Evolutionary conservation across 2,329 filamentous ascomycete species (phyloP), one percentile per base, ranked within the genome.

Genomic region (Pseudopithomyces chartarum): DNA sequence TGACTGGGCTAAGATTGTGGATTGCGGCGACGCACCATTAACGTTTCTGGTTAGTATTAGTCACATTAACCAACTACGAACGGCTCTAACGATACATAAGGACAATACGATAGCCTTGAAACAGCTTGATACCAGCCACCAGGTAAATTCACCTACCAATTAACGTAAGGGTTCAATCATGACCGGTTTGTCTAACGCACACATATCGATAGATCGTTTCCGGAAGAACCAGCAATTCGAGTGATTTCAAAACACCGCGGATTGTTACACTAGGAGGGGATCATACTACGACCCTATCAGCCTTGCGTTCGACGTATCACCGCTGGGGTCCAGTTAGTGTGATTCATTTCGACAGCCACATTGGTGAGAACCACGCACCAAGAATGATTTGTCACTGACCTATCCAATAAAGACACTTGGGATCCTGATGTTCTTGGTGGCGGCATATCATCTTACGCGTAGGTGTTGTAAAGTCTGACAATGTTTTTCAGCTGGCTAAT

Each of bases 361-460:
- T 84, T 56, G 80, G 74, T 74, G 63, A 57, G 66, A 43, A 36
- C 2, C 2, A 12, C 15, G 33, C 1, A 15, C 26, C 3, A 40
- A 53, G 3, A 6, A 12, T 11, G 42, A n/a, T 32, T 19, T 15
- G 33, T 15, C 6, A 42, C 38, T 57, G 20, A 57, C n/a, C 6
- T 13, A 33, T 39, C 3, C 7, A 15, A 11, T 5, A 2, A 26
- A 82, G 84, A 85, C 67, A 85, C 82, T 0, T 84, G 83, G 82
- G 79, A 84, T 68, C 83, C 82, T 1, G 69, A 81, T 38, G 81
- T 85, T 0, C 65, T 86, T 3, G 82, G 81, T 12, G 84, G 84
- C 20, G 83, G 83, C 0, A 78, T 86, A n/a, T 85, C 83, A 5
- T 80, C 85, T 59, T 87, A 87, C 60, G 84, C 84, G 78, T 83